Conservation (phyloP, 805 yeast genomes). For the Cyberlindnera bimundalis region DNA sequence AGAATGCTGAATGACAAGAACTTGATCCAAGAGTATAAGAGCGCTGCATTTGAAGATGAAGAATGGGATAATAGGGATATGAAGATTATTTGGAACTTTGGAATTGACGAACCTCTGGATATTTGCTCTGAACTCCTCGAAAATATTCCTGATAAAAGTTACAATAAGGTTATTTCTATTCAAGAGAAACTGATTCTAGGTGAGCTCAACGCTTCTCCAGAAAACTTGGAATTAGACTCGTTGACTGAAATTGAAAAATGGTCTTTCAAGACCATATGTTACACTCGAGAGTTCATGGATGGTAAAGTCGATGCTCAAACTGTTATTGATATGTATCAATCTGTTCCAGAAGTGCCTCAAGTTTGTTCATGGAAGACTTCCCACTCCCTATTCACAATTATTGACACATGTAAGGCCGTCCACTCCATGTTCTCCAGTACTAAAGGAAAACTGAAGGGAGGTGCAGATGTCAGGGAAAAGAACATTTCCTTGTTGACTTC, state of each 20-base stretch:
- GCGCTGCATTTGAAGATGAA: constrained; percentile 16
- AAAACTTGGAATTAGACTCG: constrained; percentile 8
- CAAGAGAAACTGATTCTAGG: constrained; percentile 19
- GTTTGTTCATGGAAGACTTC: constrained; percentile 21
- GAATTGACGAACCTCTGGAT: constrained; percentile 31
- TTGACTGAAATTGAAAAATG: constrained; percentile 23
- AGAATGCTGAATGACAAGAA: constrained; percentile 30
- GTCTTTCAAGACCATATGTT: constrained; percentile 18
- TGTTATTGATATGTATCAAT: constrained; percentile 6
- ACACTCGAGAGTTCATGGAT: constrained; percentile 8
- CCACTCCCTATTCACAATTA: constrained; percentile 15
- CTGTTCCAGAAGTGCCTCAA: constrained; percentile 14
- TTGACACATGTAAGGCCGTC: constrained; percentile 22
- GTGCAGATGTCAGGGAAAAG: constrained; percentile 18
- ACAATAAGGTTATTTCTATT: constrained; percentile 14
- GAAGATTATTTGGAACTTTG: constrained; percentile 50
- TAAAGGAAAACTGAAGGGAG: constrained; percentile 2
- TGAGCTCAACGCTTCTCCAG: constrained; percentile 1
- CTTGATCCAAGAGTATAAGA: constrained; percentile 28
- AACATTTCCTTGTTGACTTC: constrained; percentile 14
- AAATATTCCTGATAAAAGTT: constrained; percentile 12
- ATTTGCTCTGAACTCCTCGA: constrained; percentile 10
- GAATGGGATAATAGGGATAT: constrained; percentile 58
- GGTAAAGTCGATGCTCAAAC: neutral
- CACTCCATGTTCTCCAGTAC: constrained; percentile 14